phyloP scores from a whole-genome alignment of 2,329 filamentous ascomycete species.

The Xylaria sp. region DNA sequence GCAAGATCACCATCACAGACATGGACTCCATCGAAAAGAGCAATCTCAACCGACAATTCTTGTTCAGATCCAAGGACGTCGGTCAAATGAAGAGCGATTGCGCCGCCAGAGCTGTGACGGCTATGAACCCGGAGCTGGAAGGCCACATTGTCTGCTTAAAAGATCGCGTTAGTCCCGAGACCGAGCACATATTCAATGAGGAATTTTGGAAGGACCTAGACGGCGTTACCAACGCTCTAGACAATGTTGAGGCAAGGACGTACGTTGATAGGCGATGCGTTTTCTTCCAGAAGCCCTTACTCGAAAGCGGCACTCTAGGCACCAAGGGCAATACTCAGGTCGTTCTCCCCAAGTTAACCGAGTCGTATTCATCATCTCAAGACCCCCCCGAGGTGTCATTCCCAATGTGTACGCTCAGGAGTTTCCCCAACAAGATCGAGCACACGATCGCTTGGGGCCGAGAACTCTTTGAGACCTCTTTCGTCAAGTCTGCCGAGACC shows the following conservation, averaged over 20 bases:
- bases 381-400: conserved; percentile 99
- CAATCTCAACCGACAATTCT: conserved; percentile 96
- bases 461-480: conserved; percentile 93
- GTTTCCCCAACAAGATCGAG: conserved; percentile 98
- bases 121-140: conserved; percentile 92
- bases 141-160: conserved; percentile 87
- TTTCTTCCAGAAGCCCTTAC: conserved; percentile 95
- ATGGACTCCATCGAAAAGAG: conserved; percentile 99
- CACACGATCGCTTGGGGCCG: conserved; percentile 99
- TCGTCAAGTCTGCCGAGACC: conserved; percentile 91
- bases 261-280: conserved; percentile 97
- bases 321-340: conserved; percentile 99
- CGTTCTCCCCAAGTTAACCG: conserved; percentile 87
- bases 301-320: conserved; percentile 97
- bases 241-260: conserved; percentile 96
- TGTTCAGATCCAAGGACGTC: conserved; percentile 94
- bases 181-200: conserved; percentile 94
- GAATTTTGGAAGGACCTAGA: conserved; percentile 89
- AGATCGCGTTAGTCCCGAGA: conserved; percentile 91
- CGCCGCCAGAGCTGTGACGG: conserved; percentile 87
- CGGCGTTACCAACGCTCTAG: conserved; percentile 94
- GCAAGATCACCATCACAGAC: conserved; percentile 92
- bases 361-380: conserved; percentile 97
- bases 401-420: conserved; percentile 97
- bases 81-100: conserved; percentile 97